Evolutionary conservation across 2,329 filamentous ascomycete species (phyloP).

Genomic region (Aspergillus hiratsukae): DNA sequence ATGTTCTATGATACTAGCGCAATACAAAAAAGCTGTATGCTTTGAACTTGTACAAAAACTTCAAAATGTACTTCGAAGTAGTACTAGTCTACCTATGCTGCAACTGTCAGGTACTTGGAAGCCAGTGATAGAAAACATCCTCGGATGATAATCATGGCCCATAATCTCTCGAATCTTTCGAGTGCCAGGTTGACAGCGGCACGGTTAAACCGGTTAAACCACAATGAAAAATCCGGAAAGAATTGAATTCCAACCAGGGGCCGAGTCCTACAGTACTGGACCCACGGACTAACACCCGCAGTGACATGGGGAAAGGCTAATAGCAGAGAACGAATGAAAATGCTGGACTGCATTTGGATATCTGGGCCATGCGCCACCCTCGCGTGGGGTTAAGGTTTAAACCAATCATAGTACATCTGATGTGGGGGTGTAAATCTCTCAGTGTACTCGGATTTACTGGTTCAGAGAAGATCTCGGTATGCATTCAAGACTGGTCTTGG

Average conservation of each 20-base stretch:
- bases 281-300: no score
- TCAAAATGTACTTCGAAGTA: not conserved
- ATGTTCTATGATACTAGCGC: slow-evolving; percentile 11
- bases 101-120: not conserved
- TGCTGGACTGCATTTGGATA: not conserved
- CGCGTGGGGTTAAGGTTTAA: not conserved
- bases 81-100: not conserved
- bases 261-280: not conserved
- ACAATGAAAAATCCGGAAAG: not conserved
- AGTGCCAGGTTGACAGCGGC: not conserved
- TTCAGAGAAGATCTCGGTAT: not conserved
- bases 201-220: no score
- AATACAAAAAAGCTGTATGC: not conserved
- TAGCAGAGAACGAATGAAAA: not conserved
- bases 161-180: not conserved
- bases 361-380: slow-evolving; percentile 3
- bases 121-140: not conserved
- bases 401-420: not conserved
- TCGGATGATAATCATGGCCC: not conserved
- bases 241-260: not conserved
- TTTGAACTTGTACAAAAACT: not conserved
- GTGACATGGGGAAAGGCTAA: not conserved
- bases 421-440: not conserved
- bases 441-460: not conserved
- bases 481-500: not conserved